Evolutionary conservation across 768 basidiomycete species (phyloP), one percentile per base, ranked within the genome.

Genomic region (Lyophyllum decastes): DNA sequence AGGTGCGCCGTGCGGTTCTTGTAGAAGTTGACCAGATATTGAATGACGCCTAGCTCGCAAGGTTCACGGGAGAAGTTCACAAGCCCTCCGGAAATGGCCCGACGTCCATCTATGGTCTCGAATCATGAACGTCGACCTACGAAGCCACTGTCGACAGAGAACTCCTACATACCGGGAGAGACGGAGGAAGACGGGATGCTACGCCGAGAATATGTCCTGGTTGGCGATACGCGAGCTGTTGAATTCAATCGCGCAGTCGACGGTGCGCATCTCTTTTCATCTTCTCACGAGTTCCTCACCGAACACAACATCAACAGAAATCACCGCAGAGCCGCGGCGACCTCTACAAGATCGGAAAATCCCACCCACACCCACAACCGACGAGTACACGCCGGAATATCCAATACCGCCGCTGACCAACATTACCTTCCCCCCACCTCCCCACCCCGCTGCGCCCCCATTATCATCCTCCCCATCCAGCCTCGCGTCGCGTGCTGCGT

Each of bases 171-270:
- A 51, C 90, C 90, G 11, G 91, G 91, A 2, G 90, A 93, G 69
- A 89, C 87, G 0, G 91, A 92, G 66, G 90, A 93, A 67, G 90
- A 92, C 66, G 89, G 89, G 0, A 76, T 87, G 49, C 78, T 93
- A 49, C 81, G 89, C 52, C 82, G 86, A 60, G 96, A 98, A 66
- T 99, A 99, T 64, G 96, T 98, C 0, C 83, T 99, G 0, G 92
- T 98, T 1, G 95, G 90, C 43, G 94, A 99, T 70, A 85, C 83
- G 53, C 82, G 88, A 49, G 92, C 92, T 1, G 90, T 98, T 2
- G 95, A 98, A 69, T 93, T 98, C 70, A 94, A 93, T 69, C 85
- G 86, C 16, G 84, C 94, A 2, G 89, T 96, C 1, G 96, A 98
- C 76, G 95, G 95, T 91, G 59, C 64, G 86, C 71, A 17, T 24